A percentile compares a stretch with the other conserved stretches of the same genome.
Conservation (phyloP, 1,284 basidiomycete species). For the Pseudozyma hubeiensis region DNA sequence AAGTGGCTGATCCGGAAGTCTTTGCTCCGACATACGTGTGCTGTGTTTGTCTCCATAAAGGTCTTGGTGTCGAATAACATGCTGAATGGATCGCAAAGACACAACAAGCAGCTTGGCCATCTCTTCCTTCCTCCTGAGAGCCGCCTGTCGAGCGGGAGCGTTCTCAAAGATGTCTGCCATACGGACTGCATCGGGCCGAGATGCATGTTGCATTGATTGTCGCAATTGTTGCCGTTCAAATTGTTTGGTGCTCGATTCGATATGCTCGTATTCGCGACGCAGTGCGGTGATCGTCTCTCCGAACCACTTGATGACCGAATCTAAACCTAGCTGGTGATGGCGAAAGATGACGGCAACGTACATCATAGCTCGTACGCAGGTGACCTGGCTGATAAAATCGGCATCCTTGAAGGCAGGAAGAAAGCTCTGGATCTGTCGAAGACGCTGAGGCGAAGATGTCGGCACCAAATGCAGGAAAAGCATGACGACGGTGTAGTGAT, state of each 20-base stretch:
- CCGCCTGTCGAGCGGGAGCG: conserved; percentile 37
- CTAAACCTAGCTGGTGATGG: conserved; percentile 74
- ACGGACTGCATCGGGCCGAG: conserved; percentile 10
- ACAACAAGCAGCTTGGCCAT: conserved; percentile 52
- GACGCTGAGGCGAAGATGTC: conserved; percentile 73
- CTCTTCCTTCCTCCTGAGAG: conserved; percentile 31
- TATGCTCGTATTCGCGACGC: conserved; percentile 73
- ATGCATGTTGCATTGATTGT: conserved; percentile 11
- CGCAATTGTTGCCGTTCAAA: conserved; percentile 35
- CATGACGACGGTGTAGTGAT: conserved; percentile 83
- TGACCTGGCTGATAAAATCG: conserved; percentile 78
- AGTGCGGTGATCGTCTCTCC: conserved; percentile 76
- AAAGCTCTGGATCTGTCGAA: conserved; percentile 77
- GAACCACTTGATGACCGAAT: conserved; percentile 77
- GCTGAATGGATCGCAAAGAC: conserved; percentile 74
- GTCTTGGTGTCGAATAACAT: conserved; percentile 74
- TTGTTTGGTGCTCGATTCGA: conserved; percentile 49
- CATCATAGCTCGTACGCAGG: conserved; percentile 82
- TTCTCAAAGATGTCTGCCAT: conserved; percentile 42
- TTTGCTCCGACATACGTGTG: neutral
- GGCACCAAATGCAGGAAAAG: conserved; percentile 82
- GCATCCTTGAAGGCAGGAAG: conserved; percentile 76
- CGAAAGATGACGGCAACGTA: conserved; percentile 79
- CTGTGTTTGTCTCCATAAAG: conserved; percentile 64
- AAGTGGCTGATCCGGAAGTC: conserved; percentile 78